Conservation (phyloP, 2,329 filamentous ascomycete genomes). For the Diplocarpon mali region DNA sequence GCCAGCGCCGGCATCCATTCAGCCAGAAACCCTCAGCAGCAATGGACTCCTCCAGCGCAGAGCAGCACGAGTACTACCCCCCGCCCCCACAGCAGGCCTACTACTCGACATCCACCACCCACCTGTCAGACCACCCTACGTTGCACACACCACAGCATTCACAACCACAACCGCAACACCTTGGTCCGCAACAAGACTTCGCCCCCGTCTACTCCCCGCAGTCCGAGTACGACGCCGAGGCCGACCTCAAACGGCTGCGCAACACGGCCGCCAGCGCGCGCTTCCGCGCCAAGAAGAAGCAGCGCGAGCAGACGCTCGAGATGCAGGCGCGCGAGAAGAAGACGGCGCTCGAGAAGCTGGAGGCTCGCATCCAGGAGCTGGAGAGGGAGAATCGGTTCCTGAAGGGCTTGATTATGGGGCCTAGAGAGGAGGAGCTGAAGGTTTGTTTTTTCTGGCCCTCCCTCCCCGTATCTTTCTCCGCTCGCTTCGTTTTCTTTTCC, state of each 20-base stretch:
- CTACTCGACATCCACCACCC: neutral
- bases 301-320: slow-evolving; percentile 75
- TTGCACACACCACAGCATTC: neutral
- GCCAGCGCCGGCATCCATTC: neutral
- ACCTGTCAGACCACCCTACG: neutral
- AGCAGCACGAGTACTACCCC: neutral
- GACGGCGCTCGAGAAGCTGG: slow-evolving; percentile 62
- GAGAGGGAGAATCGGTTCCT: slow-evolving; percentile 74
- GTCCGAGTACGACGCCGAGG: slow-evolving; percentile 1
- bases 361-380: slow-evolving; percentile 60
- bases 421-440: slow-evolving; percentile 43
- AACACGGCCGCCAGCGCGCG: slow-evolving; percentile 83
- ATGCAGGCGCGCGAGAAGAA: slow-evolving; percentile 69
- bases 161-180: neutral
- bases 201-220: neutral
- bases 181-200: neutral
- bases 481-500: too few relatives aligned
- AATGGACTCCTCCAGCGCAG: neutral
- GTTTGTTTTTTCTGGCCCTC: slow-evolving; percentile 16
- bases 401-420: slow-evolving; percentile 68
- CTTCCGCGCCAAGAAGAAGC: slow-evolving; percentile 92
- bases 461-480: too few relatives aligned
- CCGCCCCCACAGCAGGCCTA: neutral
- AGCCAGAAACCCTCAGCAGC: too few relatives aligned
- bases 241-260: slow-evolving; percentile 54